These are phyloP conservation scores for Rhizopogon salebrosus DNA, from an alignment of 768 basidiomycete genomes.

Conservation along the genomic window DNA sequence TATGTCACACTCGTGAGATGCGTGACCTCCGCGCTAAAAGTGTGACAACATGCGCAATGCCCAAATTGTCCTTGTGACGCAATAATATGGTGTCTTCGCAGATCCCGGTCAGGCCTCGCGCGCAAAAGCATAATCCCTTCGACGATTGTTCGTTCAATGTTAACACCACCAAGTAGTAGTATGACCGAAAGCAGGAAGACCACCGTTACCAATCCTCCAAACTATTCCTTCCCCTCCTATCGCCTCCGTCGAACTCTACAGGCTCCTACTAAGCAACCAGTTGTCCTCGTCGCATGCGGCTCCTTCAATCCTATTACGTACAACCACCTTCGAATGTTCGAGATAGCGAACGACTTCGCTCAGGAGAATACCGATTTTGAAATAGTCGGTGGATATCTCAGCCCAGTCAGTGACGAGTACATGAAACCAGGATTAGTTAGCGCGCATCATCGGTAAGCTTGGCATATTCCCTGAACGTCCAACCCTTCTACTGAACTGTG, in stretches of 20 bases:
- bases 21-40: too few relatives aligned
- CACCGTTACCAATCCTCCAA: conserved; percentile 57
- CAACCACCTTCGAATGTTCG: conserved; percentile 97
- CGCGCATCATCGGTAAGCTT: conserved; percentile 78
- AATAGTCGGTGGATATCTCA: conserved; percentile 93
- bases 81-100: too few relatives aligned
- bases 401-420: conserved; percentile 94
- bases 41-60: too few relatives aligned
- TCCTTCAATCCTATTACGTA: conserved; percentile 97
- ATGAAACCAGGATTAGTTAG: conserved; percentile 92
- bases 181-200: conserved; percentile 22
- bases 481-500: neutral
- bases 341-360: conserved; percentile 97
- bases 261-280: conserved; percentile 68
- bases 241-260: conserved; percentile 55
- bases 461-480: neutral
- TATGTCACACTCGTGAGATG: too few relatives aligned
- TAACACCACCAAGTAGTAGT: conserved; percentile 6
- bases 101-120: neutral
- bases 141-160: conserved; percentile 3
- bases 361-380: conserved; percentile 90
- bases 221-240: conserved; percentile 64
- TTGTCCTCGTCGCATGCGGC: conserved; percentile 94
- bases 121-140: conserved; percentile 4
- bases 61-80: too few relatives aligned